Percentiles rank a stretch among this genome's conserved stretches.
These are phyloP conservation scores for Fusarium nisikadoi DNA, from an alignment of 2,329 filamentous ascomycete species.

Conservation along the genomic window DNA sequence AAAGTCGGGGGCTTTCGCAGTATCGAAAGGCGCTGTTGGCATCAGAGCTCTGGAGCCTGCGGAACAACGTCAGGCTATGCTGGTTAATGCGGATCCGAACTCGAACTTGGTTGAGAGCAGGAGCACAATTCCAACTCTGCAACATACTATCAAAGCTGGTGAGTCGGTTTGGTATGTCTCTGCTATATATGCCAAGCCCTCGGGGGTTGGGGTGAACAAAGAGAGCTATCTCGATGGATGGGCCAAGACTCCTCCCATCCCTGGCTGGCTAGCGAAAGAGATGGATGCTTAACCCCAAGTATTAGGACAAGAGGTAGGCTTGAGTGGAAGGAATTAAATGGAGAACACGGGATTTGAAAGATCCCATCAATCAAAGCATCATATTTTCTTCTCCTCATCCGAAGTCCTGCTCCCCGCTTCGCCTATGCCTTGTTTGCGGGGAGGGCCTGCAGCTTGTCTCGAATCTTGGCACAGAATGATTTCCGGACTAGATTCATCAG, in stretches of 20 bases:
- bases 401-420: conserved; percentile 19
- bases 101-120: conserved; percentile 79
- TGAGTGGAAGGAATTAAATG: conserved; percentile 26
- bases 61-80: conserved; percentile 65
- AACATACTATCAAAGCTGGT: conserved; percentile 67
- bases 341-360: conserved; percentile 19
- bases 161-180: conserved; percentile 74
- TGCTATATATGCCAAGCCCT: conserved; percentile 76
- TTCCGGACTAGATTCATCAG: conserved; percentile 13
- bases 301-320: not conserved
- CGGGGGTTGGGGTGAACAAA: conserved; percentile 61
- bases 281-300: conserved; percentile 50
- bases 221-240: conserved; percentile 69
- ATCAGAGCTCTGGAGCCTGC: conserved; percentile 66
- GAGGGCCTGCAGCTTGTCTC: conserved; percentile 15
- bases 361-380: conserved; percentile 43
- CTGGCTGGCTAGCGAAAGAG: conserved; percentile 68
- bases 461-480: conserved; percentile 32
- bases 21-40: conserved; percentile 65
- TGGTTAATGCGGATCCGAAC: conserved; percentile 82
- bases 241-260: conserved; percentile 67
- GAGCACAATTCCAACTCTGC: conserved; percentile 76
- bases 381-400: conserved; percentile 29
- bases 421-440: conserved; percentile 24
- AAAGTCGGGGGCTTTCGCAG: conserved; percentile 63